Evolutionary conservation across 2,329 filamentous ascomycete genomes (phyloP), one percentile per base, ranked within the genome.

Genomic region (Sphaerulina musiva): DNA sequence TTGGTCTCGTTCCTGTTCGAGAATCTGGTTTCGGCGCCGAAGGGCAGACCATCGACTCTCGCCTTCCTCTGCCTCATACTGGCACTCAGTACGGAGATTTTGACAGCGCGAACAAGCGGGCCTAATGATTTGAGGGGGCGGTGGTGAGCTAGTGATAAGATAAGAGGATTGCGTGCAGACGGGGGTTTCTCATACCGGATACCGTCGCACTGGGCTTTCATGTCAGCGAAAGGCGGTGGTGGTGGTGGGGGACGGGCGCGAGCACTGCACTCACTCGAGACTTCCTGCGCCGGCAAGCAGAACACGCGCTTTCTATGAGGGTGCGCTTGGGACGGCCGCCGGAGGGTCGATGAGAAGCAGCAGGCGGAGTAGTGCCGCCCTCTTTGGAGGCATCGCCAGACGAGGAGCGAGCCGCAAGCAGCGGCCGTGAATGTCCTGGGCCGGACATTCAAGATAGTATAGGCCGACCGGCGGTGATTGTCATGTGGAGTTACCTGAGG

Each of bases 1-100:
- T 40, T 67, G 62, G 43, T 66, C 58, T 36, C 65, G 63, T 46
- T 68, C 66, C 17, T 58, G 57, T 51, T 69, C 64, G 12, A 69
- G 59, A 7, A 63, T 54, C 29, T 64, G 61, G 48, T 65, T 69
- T 23, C 64, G 63, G 20, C 66, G 65, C 31, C 63, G 62, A 8
- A 68, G 56, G 10, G 66, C 66, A 3, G 66, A 67, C 66, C 65
- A 68, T 14, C 66, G 62, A 48, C 65, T 68, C 41, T 69, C 66
- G 52, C 66, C 66, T 51, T 66, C 66, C 47, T 69, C 65, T 20
- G 66, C 66, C 48, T 69, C 63, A 50, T 68, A 69, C 12, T 57
- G 53, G 49, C 66, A 69, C 2, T 64, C 62, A n/a, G 66, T 69
- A 10, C 57, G 58, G 3, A 67, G 51, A 32, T 62, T 60, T 39